Conservation (phyloP, 805 yeast genomes). For the Candida ulmi region DNA sequence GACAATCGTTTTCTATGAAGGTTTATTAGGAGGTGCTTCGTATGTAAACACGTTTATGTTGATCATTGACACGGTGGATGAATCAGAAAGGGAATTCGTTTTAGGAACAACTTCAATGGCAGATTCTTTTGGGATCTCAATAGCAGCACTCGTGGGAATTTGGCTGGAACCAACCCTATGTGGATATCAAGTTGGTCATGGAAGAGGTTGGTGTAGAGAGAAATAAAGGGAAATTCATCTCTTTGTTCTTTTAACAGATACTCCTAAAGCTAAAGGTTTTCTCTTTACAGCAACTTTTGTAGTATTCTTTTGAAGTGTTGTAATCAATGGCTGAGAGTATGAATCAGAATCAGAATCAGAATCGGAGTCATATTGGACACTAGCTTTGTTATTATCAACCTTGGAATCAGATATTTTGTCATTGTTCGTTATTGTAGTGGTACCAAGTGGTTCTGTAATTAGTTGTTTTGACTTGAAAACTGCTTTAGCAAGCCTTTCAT, state of each 20-base stretch:
- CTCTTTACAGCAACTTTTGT: conserved; percentile 11
- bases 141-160: conserved; percentile 74
- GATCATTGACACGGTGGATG: conserved; percentile 54
- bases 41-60: conserved; percentile 84
- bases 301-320: conserved; percentile 1
- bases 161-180: conserved; percentile 74
- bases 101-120: conserved; percentile 81
- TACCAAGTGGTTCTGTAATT: neutral
- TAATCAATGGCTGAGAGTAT: conserved; percentile 11
- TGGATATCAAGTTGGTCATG: conserved; percentile 58
- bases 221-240: conserved; percentile 17
- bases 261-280: conserved; percentile 14
- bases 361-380: neutral
- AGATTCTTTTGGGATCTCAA: conserved; percentile 77
- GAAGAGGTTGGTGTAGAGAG: conserved; percentile 73
- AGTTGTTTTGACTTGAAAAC: conserved; percentile 10
- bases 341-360: conserved; percentile 7
- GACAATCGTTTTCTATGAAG: conserved; percentile 73
- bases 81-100: conserved; percentile 63
- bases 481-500: conserved; percentile 15
- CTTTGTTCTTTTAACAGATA: conserved; percentile 8
- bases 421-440: too few species aligned
- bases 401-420: neutral
- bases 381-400: too few species aligned
- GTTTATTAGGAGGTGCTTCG: conserved; percentile 84